Percentiles rank a stretch among this genome's conserved stretches.
phyloP scores from a whole-genome alignment of 208 protist genomes.

The Leishmania major region DNA sequence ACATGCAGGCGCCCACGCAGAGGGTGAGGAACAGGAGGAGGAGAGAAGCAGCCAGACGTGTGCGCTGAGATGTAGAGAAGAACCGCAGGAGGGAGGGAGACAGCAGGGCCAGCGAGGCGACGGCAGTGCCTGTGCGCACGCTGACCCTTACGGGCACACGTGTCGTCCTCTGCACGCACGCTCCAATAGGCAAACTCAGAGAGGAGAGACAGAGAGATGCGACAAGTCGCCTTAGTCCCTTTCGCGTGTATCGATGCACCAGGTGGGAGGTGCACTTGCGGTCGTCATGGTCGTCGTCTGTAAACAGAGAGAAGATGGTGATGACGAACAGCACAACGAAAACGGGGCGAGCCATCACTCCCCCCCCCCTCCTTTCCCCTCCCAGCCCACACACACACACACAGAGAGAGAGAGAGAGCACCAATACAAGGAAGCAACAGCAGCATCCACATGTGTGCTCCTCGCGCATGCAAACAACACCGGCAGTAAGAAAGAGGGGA shows the following conservation, averaged over 20 bases:
- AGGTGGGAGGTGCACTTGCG: background rate
- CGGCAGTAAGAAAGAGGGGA: background rate
- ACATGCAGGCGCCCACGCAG: background rate
- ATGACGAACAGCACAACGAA: slow-evolving; percentile 10
- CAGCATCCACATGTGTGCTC: background rate
- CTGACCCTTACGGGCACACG: background rate
- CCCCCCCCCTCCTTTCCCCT: background rate
- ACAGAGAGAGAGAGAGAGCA: background rate
- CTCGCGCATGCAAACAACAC: background rate
- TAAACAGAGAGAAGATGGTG: slow-evolving; percentile 3
- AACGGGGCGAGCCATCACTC: background rate
- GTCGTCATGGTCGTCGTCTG: background rate
- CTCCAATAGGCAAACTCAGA: background rate
- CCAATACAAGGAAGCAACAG: background rate
- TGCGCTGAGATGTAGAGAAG: background rate
- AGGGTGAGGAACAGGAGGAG: background rate
- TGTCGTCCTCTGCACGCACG: background rate
- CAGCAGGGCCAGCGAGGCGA: background rate
- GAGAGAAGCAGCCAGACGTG: background rate
- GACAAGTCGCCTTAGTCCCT: background rate
- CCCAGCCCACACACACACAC: background rate
- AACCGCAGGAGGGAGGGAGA: background rate
- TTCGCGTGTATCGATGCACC: background rate
- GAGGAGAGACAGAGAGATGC: background rate
- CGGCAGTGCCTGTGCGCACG: background rate